Base-by-base conservation (phyloP, 805 yeast genomes). In the Cyberlindnera amylophila region DNA sequence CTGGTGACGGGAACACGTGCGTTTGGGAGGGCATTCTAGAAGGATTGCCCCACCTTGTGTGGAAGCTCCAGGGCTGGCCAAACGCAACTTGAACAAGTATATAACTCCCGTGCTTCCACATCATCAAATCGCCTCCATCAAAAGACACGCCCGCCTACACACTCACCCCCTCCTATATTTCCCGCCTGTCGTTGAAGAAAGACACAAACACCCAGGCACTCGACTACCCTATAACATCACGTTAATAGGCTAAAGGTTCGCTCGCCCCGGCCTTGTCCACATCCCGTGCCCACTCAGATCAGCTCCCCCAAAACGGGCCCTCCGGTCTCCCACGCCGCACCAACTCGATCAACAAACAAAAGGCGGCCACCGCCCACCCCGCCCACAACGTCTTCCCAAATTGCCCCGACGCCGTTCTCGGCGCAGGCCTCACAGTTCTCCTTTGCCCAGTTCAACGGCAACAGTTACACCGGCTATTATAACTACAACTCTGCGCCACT, bases 301-400 rank as follows among this genome's bases (percentile, higher is more conserved):
- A 21, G 24, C 24, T 21, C 24, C 9, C 9, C 24, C 24, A 6
- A 21, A 21, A 21, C 24, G 24, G 24, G 24, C 9, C 24, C 24
- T n/a, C n/a, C n/a, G n/a, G n/a, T n/a, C n/a, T n/a, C n/a, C n/a
- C n/a, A 11, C n/a, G n/a, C n/a, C n/a, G n/a, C n/a, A n/a, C n/a
- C n/a, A n/a, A n/a, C 24, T 36, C 32, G 39, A 36, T 36, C 43
- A 39, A 34, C 36, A 32, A 21, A 26, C 44, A 40, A 40, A 40
- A 39, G 30, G 39, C 41, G 36, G 34, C 29, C 32, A 35, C 26
- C 38, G 38, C 39, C 44, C 36, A 35, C 27, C 30, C 13, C 37
- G 21, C n/a, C 30, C 38, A 36, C 28, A 7, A 40, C 39, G 39
- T 28, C 43, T 18, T 39, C 37, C 32, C 35, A 28, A 30, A 32